phyloP scores from a whole-genome alignment of 352 stramenopile genomes.

The Thalassiosira ordinaria region DNA sequence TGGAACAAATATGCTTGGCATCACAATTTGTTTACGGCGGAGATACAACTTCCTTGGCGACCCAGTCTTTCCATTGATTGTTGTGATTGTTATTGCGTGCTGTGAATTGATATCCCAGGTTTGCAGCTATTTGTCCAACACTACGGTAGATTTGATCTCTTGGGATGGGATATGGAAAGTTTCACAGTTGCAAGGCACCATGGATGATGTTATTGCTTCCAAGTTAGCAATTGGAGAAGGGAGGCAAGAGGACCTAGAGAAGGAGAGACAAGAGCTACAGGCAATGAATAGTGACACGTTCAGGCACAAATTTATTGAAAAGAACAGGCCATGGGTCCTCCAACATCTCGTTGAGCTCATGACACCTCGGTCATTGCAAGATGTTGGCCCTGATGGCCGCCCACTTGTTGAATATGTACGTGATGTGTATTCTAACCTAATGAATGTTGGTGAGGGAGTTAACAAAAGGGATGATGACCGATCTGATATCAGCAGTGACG shows the following conservation, averaged over 20 bases:
- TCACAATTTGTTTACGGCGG: conserved; percentile 93
- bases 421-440: conserved; percentile 95
- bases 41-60: conserved; percentile 94
- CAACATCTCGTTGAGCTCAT: conserved; percentile 96
- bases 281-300: conserved; percentile 97
- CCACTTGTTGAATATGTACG: conserved; percentile 94
- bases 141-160: conserved; percentile 79
- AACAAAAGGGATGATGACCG: conserved; percentile 88
- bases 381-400: conserved; percentile 84
- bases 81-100: conserved; percentile 87
- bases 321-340: conserved; percentile 95
- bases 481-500: conserved; percentile 92
- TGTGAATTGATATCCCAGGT: conserved; percentile 84
- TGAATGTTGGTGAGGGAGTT: conserved; percentile 87
- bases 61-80: conserved; percentile 90
- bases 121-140: conserved; percentile 85
- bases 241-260: conserved; percentile 92
- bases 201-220: conserved; percentile 95
- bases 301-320: conserved; percentile 94
- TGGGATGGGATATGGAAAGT: conserved; percentile 91
- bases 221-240: conserved; percentile 94
- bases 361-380: conserved; percentile 90
- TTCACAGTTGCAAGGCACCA: conserved; percentile 91
- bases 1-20: conserved; percentile 91
- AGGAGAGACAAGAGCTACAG: conserved; percentile 94